phyloP scores from a whole-genome alignment of 768 basidiomycete genomes.

The Russula sp. region DNA sequence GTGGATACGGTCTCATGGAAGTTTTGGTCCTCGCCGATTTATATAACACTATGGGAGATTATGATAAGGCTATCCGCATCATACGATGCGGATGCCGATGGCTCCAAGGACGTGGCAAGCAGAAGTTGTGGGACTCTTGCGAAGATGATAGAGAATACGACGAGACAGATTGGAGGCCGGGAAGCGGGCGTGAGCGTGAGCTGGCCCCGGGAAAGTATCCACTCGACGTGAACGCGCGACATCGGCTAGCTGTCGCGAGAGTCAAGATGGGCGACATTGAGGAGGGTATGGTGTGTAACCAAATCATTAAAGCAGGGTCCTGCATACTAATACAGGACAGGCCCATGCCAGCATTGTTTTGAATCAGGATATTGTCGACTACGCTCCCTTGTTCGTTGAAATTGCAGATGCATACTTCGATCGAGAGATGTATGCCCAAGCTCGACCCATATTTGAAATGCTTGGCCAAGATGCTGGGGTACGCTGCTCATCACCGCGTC shows the following conservation, averaged over 20 bases:
- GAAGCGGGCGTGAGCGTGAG: slow-evolving; percentile 32
- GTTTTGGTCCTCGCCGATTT: slow-evolving; percentile 83
- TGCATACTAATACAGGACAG: slow-evolving; percentile 32
- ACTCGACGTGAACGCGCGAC: slow-evolving; percentile 71
- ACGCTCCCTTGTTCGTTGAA: slow-evolving; percentile 71
- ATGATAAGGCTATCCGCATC: slow-evolving; percentile 57
- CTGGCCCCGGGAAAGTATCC: slow-evolving; percentile 51
- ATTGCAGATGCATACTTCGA: slow-evolving; percentile 84
- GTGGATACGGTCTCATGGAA: slow-evolving; percentile 53
- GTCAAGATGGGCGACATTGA: slow-evolving; percentile 71
- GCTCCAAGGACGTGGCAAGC: slow-evolving; percentile 76
- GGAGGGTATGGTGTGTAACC: slow-evolving; percentile 65
- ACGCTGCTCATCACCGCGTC: slow-evolving; percentile 24
- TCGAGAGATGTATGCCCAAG: slow-evolving; percentile 66
- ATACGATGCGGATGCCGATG: slow-evolving; percentile 77
- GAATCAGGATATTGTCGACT: slow-evolving; percentile 64
- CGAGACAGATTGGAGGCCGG: slow-evolving; percentile 30
- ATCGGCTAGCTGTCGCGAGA: slow-evolving; percentile 76
- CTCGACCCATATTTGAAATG: slow-evolving; percentile 70
- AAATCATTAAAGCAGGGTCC: not conserved
- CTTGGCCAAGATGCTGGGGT: slow-evolving; percentile 72
- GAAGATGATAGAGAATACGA: slow-evolving; percentile 91
- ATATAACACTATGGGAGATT: slow-evolving; percentile 61
- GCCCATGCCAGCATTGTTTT: slow-evolving; percentile 70
- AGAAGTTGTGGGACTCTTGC: slow-evolving; percentile 72